Evolutionary conservation across 257 asterid genomes (phyloP), one percentile per base, ranked within the genome.

Genomic region (Ophiorrhiza pumila): DNA sequence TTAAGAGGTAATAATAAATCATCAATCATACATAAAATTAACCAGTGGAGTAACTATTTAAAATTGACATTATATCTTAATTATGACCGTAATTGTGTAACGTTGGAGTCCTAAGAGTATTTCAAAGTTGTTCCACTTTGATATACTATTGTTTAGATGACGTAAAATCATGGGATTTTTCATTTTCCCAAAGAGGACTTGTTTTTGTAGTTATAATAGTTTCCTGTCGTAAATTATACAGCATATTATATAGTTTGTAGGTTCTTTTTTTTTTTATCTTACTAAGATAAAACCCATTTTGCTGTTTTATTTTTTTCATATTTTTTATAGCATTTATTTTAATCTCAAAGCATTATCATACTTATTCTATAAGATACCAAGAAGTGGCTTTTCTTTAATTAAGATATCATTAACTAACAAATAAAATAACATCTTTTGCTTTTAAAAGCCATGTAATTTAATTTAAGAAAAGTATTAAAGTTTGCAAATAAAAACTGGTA

Each of bases 381-480:
- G 37, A 35, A 53, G 65, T 69, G 65, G 52, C 60, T 18, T 53
- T 22, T 53, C 74, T 35, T 69, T 69, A 35, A 4, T 37, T 7
- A 52, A 50, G 74, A 53, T 69, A 53, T 69, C 20, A 23, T 69
- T 46, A 4, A 35, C 7, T 47, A 68, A 20, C 9, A 34, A 15
- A 9, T 10, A 68, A 34, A 49, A 47, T 46, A 20, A 49, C 64
- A 7, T 37, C 31, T 71, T 71, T 25, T 45, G n/a, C 57, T 29
- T 57, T 12, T 18, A 7, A 0, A 42, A 4, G 23, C 17, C 22
- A 39, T 69, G n/a, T 53, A 55, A 52, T 1, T 7, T 25, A 8
- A 5, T 2, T n/a, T n/a, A n/a, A n/a, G n/a, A 52, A 14, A 34
- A 20, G 5, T 7, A 7, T 29, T 25, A 45, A 66, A 45, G 23